Evolutionary conservation across 106 monocot genomes (phyloP), one percentile per base, ranked within the genome.

Genomic region (Alisma plantagoaquatica): DNA sequence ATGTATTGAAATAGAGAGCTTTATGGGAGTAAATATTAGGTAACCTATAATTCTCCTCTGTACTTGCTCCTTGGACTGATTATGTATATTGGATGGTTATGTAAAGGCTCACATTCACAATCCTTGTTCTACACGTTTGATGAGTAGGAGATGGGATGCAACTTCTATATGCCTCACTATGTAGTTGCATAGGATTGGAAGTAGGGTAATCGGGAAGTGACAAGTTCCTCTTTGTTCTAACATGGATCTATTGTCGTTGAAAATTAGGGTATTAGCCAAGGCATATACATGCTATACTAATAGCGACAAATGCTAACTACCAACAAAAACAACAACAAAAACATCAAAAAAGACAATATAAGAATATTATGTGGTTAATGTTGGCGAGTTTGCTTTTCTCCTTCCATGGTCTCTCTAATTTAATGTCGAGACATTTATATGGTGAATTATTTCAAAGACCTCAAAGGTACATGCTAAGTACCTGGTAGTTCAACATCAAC

Each of bases 71-170:
- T 32, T 3, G 44, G 57, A 42, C 56, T 65, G 41, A 31, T 49
- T n/a, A 44, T 44, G 14, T 60, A 57, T 29, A 58, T 43, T 22
- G 54, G n/a, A 14, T 72, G 33, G 25, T 72, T 61, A 18, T 66
- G 59, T 5, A 77, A 28, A 22, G 33, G 43, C 67, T 72, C 61
- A 51, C 72, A 21, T 59, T 29, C 43, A 64, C 62, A 30, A 69
- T 75, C n/a, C n/a, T n/a, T n/a, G 62, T 35, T 18, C 74, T 65
- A 20, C 26, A 71, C 3, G 67, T 64, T 41, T 76, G 83, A 57
- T 81, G 77, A 27, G 80, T 68, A 43, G 86, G 81, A 31, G 86
- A 86, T 23, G 77, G 77, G 17, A 81, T 33, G 60, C 81, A 77
- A 22, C 75, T 87, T 54, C 77, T 48, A 23, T 87, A 71, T 4